Conservation (phyloP, 2,329 filamentous ascomycete species). For the Exophiala spinifera region DNA sequence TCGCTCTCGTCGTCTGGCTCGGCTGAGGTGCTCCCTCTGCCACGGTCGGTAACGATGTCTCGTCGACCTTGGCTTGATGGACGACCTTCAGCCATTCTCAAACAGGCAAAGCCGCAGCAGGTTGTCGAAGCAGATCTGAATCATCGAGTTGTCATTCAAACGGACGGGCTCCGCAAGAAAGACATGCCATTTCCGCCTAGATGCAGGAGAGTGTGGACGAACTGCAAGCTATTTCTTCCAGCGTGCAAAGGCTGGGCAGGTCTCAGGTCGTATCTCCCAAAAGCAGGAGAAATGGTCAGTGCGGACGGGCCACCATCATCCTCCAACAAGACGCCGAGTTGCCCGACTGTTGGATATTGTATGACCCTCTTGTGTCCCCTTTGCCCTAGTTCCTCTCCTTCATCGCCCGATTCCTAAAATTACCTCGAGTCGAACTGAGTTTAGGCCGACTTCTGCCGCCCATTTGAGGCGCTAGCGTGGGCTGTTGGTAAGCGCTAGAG, state of each 20-base stretch:
- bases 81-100: constrained; percentile 14
- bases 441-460: background rate
- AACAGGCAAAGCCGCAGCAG: constrained; percentile 9
- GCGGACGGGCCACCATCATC: background rate
- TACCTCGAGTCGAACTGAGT: background rate
- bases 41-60: background rate
- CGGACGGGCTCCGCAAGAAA: background rate
- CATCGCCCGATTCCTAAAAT: background rate
- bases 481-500: background rate
- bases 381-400: too few relatives aligned
- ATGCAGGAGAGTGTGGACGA: background rate
- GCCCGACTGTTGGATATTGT: background rate
- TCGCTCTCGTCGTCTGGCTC: constrained; percentile 4
- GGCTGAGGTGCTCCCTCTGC: constrained; percentile 1
- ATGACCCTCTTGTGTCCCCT: background rate
- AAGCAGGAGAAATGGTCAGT: background rate
- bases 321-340: background rate
- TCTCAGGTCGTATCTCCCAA: background rate
- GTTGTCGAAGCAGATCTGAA: constrained; percentile 8
- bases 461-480: background rate
- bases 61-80: constrained; percentile 1
- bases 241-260: too few relatives aligned
- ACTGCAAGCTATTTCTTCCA: background rate
- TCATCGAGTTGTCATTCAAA: constrained; percentile 7
- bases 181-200: background rate